Base-by-base conservation (phyloP, 2,329 filamentous ascomycete genomes). In the Bipolaris cookei region DNA sequence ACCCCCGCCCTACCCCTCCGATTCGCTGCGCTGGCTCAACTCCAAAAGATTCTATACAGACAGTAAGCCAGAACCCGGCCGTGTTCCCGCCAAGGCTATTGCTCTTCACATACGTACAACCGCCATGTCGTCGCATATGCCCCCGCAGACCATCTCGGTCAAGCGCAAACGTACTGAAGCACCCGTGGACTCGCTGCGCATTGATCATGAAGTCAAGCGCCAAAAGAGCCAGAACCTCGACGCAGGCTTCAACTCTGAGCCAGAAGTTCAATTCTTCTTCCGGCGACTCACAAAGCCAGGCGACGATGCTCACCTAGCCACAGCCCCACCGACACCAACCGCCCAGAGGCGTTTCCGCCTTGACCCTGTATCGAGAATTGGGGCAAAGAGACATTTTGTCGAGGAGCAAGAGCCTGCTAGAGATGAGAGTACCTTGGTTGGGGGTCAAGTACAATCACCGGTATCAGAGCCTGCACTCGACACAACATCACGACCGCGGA, bases 81-180 rank as follows among this genome's bases (percentile, higher is more conserved):
- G 11, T 11, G 2, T 6, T 4, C 13, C 20, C 20, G 18, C 18
- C 11, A 23, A 13, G 5, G 18, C 4, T 0, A 21, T 20, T 14
- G 38, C 51, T 51, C n/a, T 14, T 4, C 23, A 28, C 42, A 30
- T 13, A n/a, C 25, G 32, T 0, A 46, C 44, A 13, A 14, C 28
- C 28, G 14, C 20, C 20, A 48, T 48, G 44, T 44, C 47, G 39
- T 56, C 51, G 11, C 50, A 54, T 13, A 32, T 49, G 35, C 50
- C 50, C 10, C 66, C 69, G 3, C 73, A 70, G 46, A 72, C 71
- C 7, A 66, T 76, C 43, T 70, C 69, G 8, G 65, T 86, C 68
- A 86, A 86, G 74, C 79, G 84, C 54, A 82, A 84, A 62, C 80
- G 83, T 53, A 80, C 81, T 53, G 83, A 86, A 51, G 82, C 83